Conservation (phyloP, 169 alveolate species). For the Babesia bovis region DNA sequence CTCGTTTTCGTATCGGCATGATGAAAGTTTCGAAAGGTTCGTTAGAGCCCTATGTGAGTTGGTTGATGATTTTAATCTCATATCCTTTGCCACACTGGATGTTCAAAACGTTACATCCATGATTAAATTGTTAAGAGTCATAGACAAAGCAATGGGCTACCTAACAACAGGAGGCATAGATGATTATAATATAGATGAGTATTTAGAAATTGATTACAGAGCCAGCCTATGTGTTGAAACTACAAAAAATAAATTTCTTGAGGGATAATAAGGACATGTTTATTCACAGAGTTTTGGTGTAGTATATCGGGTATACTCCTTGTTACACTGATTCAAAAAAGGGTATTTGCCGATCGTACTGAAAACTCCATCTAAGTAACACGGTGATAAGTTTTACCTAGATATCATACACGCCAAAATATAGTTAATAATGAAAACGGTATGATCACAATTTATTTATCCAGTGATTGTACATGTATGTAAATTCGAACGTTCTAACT, state of each 20-base stretch:
- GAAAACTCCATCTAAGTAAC: too few relatives aligned
- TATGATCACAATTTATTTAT: too few relatives aligned
- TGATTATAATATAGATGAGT: not conserved
- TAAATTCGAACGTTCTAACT: too few relatives aligned
- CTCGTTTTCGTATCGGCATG: slow-evolving; percentile 8
- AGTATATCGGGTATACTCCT: too few relatives aligned
- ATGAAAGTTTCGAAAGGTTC: slow-evolving; percentile 46
- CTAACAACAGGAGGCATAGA: slow-evolving; percentile 51
- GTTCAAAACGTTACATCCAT: slow-evolving; percentile 80
- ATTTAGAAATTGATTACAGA: slow-evolving; percentile 16
- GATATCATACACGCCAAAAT: too few relatives aligned
- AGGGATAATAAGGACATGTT: too few relatives aligned
- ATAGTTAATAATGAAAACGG: too few relatives aligned
- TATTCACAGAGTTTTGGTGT: too few relatives aligned
- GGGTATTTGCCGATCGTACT: too few relatives aligned
- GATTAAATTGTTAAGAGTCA: slow-evolving; percentile 69
- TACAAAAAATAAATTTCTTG: not conserved
- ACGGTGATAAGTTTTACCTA: too few relatives aligned
- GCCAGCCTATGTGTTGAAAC: not conserved
- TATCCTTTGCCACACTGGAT: slow-evolving; percentile 81
- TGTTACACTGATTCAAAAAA: too few relatives aligned
- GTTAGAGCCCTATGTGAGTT: slow-evolving; percentile 49
- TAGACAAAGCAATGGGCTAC: slow-evolving; percentile 86
- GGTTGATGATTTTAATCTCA: slow-evolving; percentile 58
- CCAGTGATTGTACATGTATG: too few relatives aligned